phyloP scores from a whole-genome alignment of 805 yeast genomes.

The Kregervanrija pseudodelftensis region DNA sequence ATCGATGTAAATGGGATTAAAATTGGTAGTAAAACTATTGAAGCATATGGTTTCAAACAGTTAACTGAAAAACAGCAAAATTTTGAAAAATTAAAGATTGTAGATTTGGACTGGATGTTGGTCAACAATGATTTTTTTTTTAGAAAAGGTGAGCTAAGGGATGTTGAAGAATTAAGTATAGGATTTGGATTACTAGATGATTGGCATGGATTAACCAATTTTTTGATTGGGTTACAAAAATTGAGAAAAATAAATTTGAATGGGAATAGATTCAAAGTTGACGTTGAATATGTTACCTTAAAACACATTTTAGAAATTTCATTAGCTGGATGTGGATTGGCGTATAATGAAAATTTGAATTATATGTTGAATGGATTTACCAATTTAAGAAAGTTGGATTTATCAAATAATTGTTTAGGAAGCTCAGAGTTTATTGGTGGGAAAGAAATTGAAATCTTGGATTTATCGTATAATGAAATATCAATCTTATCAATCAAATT shows the following conservation, averaged over 20 bases:
- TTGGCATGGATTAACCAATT: slow-evolving; percentile 30
- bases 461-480: slow-evolving; percentile 34
- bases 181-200: slow-evolving; percentile 49
- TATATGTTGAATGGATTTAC: no score
- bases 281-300: background rate
- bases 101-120: slow-evolving; percentile 42
- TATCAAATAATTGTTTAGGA: background rate
- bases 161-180: slow-evolving; percentile 42
- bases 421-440: background rate
- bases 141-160: slow-evolving; percentile 10
- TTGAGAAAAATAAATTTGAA: slow-evolving; percentile 42
- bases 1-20: background rate
- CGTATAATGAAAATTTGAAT: no score
- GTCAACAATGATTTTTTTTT: slow-evolving; percentile 22
- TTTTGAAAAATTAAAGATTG: slow-evolving; percentile 35
- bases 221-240: slow-evolving; percentile 30
- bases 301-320: no score
- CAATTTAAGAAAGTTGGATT: background rate
- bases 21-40: slow-evolving; percentile 51
- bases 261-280: slow-evolving; percentile 40
- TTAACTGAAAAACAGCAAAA: slow-evolving; percentile 42
- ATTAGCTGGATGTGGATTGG: no score
- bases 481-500: background rate
- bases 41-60: slow-evolving; percentile 60
- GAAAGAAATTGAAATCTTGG: slow-evolving; percentile 11